phyloP scores from a whole-genome alignment of 2,329 filamentous ascomycete species.

The Fusarium pseudonygamai region DNA sequence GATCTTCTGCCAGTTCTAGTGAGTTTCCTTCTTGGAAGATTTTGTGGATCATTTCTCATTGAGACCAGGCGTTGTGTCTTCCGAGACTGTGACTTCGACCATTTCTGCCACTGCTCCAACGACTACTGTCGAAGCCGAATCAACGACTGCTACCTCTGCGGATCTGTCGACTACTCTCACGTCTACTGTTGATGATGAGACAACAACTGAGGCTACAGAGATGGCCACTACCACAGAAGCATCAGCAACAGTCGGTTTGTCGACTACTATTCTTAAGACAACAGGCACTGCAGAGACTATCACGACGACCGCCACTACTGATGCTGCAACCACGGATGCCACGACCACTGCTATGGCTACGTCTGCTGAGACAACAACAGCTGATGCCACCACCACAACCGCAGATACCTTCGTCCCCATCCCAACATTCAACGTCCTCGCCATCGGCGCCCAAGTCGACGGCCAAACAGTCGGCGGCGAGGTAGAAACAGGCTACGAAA shows the following conservation, averaged over 20 bases:
- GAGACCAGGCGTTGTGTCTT: background rate
- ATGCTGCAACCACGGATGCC: background rate
- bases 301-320: background rate
- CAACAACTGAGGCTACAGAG: background rate
- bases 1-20: background rate
- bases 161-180: background rate
- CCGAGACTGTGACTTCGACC: background rate
- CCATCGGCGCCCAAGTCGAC: background rate
- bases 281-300: background rate
- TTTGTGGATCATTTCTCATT: too few relatives aligned
- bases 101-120: background rate
- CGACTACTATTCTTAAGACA: background rate
- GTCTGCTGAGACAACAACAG: background rate
- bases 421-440: background rate
- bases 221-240: background rate
- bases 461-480: background rate
- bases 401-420: background rate
- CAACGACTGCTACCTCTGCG: background rate
- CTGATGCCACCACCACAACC: background rate
- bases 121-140: background rate
- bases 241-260: background rate
- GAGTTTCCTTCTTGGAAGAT: background rate
- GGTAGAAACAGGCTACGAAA: background rate
- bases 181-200: background rate
- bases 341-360: accelerated